phyloP scores from a whole-genome alignment of 495 filamentous ascomycete species.

The Talaromyces borbonicus region DNA sequence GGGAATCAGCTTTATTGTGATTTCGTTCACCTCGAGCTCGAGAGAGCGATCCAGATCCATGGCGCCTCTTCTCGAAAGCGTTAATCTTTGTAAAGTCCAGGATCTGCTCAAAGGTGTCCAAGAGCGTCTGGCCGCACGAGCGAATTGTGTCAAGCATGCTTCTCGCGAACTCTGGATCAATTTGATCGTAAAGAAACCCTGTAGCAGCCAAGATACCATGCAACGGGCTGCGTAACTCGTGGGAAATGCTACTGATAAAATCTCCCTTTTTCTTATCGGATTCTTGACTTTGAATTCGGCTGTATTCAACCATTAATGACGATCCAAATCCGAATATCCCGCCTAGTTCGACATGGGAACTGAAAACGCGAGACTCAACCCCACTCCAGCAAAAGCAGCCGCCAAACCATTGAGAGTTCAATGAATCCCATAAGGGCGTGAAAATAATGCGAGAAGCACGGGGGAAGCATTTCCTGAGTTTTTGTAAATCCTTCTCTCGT shows the following conservation, averaged over 20 bases:
- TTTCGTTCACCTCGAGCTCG: background rate
- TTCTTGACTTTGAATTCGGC: conserved; percentile 45
- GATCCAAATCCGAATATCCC: conserved; percentile 57
- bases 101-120: conserved; percentile 75
- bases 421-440: conserved; percentile 58
- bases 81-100: conserved; percentile 65
- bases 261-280: conserved; percentile 58
- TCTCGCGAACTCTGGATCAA: conserved; percentile 43
- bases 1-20: background rate
- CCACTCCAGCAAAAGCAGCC: conserved; percentile 56
- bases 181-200: conserved; percentile 48
- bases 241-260: conserved; percentile 68
- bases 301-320: conserved; percentile 59
- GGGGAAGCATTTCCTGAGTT: conserved; percentile 36
- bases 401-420: conserved; percentile 56
- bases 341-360: conserved; percentile 30
- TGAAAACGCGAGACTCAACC: conserved; percentile 32
- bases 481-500: background rate
- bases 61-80: conserved; percentile 28
- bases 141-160: conserved; percentile 62
- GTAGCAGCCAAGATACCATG: conserved; percentile 65
- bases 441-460: conserved; percentile 32
- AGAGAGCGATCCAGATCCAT: background rate
- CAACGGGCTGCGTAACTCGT: conserved; percentile 71
- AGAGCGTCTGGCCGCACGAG: conserved; percentile 60